phyloP scores from a whole-genome alignment of 2,329 filamentous ascomycete species.

The Lachnellula arida region DNA sequence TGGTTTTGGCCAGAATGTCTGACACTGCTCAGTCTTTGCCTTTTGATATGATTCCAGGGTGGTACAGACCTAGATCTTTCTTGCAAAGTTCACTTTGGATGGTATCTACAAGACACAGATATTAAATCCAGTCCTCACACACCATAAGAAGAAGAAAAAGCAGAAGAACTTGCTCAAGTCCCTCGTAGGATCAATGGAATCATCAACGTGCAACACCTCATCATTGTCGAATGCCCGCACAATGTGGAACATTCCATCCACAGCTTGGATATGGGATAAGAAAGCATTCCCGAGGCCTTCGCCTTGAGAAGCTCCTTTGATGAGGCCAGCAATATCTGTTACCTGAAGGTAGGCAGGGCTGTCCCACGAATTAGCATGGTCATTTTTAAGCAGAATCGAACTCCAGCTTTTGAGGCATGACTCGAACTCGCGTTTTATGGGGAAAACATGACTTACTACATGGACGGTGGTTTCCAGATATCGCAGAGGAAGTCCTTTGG shows the following conservation, averaged over 20 bases:
- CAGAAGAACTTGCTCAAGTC: constrained; percentile 35
- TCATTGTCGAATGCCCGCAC: constrained; percentile 44
- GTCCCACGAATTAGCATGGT: too few species aligned
- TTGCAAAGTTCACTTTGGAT: constrained; percentile 39
- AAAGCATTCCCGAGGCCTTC: constrained; percentile 43
- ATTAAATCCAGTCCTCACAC: constrained; percentile 1
- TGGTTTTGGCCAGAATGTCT: constrained; percentile 38
- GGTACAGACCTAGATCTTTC: constrained; percentile 35
- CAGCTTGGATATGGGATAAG: constrained; percentile 42
- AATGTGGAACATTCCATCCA: constrained; percentile 43
- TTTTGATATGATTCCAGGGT: neutral
- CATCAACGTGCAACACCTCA: constrained; percentile 43
- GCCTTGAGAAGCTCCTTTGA: constrained; percentile 41
- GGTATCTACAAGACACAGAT: constrained; percentile 28
- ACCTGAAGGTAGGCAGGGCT: constrained; percentile 39
- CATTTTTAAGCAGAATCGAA: too few species aligned
- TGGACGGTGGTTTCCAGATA: constrained; percentile 42
- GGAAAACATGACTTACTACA: constrained; percentile 27
- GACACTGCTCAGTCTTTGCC: neutral
- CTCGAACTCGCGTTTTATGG: too few species aligned
- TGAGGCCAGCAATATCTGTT: constrained; percentile 43
- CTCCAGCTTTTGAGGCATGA: too few species aligned
- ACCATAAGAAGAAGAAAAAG: neutral
- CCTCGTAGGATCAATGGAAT: constrained; percentile 41
- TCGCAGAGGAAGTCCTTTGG: constrained; percentile 41